Evolutionary conservation across 2,329 filamentous ascomycete genomes (phyloP).

Genomic region (Diaporthe sp.): DNA sequence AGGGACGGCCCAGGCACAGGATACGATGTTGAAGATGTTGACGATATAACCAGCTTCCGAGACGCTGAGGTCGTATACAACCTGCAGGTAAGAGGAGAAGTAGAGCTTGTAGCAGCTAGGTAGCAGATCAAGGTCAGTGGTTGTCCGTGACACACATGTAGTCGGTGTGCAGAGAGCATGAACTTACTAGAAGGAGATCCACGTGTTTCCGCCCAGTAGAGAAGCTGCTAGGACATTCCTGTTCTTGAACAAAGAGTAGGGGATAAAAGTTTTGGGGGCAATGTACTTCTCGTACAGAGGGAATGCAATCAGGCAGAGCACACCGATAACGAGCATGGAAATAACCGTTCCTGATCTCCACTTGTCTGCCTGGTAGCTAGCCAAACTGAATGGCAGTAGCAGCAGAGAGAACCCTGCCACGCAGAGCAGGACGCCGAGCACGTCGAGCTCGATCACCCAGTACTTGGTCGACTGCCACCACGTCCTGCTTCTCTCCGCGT

Average conservation of each 20-base stretch:
- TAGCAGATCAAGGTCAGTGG: not conserved
- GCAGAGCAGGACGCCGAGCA: constrained; percentile 11
- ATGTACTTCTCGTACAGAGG: constrained; percentile 13
- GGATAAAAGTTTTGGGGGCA: constrained; percentile 31
- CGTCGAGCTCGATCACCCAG: constrained; percentile 20
- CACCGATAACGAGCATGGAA: constrained; percentile 15
- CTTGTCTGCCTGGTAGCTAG: constrained; percentile 33
- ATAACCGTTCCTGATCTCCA: constrained; percentile 31
- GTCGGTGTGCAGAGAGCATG: not conserved
- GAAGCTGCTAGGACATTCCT: constrained; percentile 28
- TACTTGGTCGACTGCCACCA: constrained; percentile 13
- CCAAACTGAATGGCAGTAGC: constrained; percentile 32
- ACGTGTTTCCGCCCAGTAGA: constrained; percentile 27
- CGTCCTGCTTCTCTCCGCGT: constrained; percentile 2
- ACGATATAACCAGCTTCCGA: constrained; percentile 26
- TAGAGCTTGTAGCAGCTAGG: constrained; percentile 31
- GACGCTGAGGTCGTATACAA: constrained; percentile 20
- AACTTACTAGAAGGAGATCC: constrained; percentile 28
- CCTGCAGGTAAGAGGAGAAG: constrained; percentile 30
- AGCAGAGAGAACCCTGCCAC: constrained; percentile 30
- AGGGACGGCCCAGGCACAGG: constrained; percentile 28
- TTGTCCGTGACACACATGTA: not conserved
- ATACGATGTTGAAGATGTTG: constrained; percentile 34
- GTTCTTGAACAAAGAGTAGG: constrained; percentile 24
- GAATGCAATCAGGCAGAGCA: constrained; percentile 20